A percentile compares a stretch with the other conserved stretches of the same genome.
phyloP scores from a whole-genome alignment of 2,329 filamentous ascomycete genomes.

The Colletotrichum sp. region DNA sequence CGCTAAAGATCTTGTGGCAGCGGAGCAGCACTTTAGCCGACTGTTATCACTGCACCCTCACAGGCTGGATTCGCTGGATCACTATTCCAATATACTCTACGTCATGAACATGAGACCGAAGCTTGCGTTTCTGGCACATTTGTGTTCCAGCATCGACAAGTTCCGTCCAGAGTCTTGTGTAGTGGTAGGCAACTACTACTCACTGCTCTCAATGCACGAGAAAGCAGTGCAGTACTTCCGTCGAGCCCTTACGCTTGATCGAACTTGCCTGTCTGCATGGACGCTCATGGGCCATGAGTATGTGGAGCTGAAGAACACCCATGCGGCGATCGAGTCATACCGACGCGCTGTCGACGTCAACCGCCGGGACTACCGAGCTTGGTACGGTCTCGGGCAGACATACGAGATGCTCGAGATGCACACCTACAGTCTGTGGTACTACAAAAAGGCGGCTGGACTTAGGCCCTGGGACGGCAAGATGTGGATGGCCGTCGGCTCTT shows the following conservation, averaged over 20 bases:
- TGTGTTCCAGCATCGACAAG: constrained; percentile 90
- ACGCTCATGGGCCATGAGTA: constrained; percentile 99
- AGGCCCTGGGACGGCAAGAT: constrained; percentile 98
- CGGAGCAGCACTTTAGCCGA: constrained; percentile 74
- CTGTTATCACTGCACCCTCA: constrained; percentile 76
- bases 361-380: constrained; percentile 93
- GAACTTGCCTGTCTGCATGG: constrained; percentile 92
- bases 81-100: constrained; percentile 97
- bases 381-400: constrained; percentile 96
- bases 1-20: constrained; percentile 76
- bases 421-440: constrained; percentile 96
- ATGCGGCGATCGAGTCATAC: constrained; percentile 97
- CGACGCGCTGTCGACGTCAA: constrained; percentile 95
- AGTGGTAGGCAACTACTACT: constrained; percentile 97
- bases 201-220: constrained; percentile 90
- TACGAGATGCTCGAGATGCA: constrained; percentile 99
- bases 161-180: constrained; percentile 97
- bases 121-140: constrained; percentile 87
- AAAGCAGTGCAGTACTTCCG: constrained; percentile 99
- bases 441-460: constrained; percentile 90
- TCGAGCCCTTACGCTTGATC: constrained; percentile 86
- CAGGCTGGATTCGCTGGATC: constrained; percentile 87
- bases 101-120: constrained; percentile 89
- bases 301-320: constrained; percentile 97
- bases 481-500: constrained; percentile 96